These are phyloP conservation scores for Tylopilus sp. DNA, from an alignment of 1,284 basidiomycete species.

Conservation along the genomic window DNA sequence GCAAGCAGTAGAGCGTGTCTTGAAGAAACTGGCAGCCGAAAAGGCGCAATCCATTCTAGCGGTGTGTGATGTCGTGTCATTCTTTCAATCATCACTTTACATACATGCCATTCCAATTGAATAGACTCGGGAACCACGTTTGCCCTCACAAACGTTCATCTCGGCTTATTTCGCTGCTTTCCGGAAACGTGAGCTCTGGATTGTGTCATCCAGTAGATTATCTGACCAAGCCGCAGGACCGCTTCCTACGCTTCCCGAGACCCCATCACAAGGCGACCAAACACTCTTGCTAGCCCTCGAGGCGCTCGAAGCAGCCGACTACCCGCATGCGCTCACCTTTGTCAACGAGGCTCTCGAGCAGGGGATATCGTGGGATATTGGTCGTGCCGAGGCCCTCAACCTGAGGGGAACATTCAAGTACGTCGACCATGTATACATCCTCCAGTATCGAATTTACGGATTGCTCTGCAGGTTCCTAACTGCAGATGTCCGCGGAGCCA, in stretches of 20 bases:
- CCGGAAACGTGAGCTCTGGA: conserved; percentile 71
- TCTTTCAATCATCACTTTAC: neutral
- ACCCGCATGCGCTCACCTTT: conserved; percentile 80
- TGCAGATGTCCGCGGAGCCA: conserved; percentile 84
- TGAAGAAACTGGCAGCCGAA: conserved; percentile 81
- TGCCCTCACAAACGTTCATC: conserved; percentile 93
- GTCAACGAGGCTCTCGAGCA: conserved; percentile 89
- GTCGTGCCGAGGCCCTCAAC: conserved; percentile 90
- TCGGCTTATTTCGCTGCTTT: conserved; percentile 97
- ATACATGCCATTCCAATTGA: neutral
- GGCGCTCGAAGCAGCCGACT: conserved; percentile 88
- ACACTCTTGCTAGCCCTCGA: conserved; percentile 83
- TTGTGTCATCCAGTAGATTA: conserved; percentile 8
- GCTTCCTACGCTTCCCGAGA: conserved; percentile 77
- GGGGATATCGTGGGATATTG: conserved; percentile 78
- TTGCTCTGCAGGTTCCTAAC: conserved; percentile 74
- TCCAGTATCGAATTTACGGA: neutral
- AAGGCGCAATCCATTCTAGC: conserved; percentile 76
- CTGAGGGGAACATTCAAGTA: conserved; percentile 94
- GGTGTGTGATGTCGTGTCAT: conserved; percentile 47
- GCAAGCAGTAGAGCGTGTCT: conserved; percentile 86
- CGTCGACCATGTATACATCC: conserved; percentile 35
- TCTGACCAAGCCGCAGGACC: conserved; percentile 55
- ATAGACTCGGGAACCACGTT: conserved; percentile 78
- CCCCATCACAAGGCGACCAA: conserved; percentile 79